phyloP scores from a whole-genome alignment of 352 stramenopile genomes.

The Globisporangium paroecandrum region DNA sequence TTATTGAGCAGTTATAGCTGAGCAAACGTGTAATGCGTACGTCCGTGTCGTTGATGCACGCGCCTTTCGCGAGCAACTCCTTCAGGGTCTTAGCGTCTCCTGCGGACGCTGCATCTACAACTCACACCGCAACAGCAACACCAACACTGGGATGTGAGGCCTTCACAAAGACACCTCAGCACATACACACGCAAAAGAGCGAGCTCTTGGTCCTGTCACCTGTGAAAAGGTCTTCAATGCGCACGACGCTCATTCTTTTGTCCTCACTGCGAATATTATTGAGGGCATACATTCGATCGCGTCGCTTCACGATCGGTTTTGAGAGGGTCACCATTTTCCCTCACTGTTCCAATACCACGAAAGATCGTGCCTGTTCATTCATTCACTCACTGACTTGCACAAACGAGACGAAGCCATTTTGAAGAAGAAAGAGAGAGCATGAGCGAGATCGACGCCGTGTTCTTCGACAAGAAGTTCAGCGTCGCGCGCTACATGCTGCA shows the following conservation, averaged over 20 bases:
- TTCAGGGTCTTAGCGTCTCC: conserved; percentile 35
- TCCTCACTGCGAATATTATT: not conserved
- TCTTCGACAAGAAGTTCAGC: conserved; percentile 87
- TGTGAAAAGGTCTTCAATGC: conserved; percentile 67
- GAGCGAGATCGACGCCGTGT: conserved; percentile 66
- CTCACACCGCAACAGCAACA: not conserved
- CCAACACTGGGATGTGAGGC: not conserved
- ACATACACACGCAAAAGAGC: not conserved
- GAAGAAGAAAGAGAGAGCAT: conserved; percentile 21
- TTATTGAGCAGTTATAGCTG: not conserved
- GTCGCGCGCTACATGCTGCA: conserved; percentile 75
- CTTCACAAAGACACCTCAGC: not conserved
- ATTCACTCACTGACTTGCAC: not conserved
- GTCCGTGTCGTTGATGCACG: conserved; percentile 54
- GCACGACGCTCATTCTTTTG: conserved; percentile 40
- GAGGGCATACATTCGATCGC: not conserved
- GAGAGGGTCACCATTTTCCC: conserved; percentile 3
- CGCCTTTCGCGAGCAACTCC: conserved; percentile 41
- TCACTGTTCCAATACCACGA: not conserved
- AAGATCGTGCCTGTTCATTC: not conserved
- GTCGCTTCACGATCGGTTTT: conserved; percentile 22
- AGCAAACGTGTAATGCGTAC: conserved; percentile 11
- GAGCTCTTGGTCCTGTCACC: conserved; percentile 17
- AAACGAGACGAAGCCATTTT: not conserved
- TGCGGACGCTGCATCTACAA: conserved; percentile 38